A percentile compares a stretch with the other conserved stretches of the same genome.
These are phyloP conservation scores for Physaria fendleri DNA, from an alignment of 345 rosid species.

Conservation along the genomic window DNA sequence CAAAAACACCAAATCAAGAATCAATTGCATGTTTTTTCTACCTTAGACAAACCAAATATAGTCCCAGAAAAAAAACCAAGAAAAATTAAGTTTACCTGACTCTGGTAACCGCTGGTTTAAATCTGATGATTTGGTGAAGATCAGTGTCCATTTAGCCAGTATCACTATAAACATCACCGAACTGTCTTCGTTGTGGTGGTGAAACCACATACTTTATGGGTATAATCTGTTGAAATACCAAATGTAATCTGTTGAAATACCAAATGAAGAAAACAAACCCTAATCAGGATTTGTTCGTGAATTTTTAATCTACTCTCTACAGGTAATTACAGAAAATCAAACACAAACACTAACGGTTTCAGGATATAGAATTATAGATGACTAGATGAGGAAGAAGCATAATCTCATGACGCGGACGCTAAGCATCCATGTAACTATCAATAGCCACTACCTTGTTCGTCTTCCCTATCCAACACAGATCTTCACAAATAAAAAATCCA, in stretches of 20 bases:
- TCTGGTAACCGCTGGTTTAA: conserved; percentile 84
- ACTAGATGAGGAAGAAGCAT: conserved; percentile 94
- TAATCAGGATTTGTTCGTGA: background rate
- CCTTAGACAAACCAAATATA: background rate
- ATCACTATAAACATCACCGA: conserved; percentile 79
- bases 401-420: conserved; percentile 97
- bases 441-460: conserved; percentile 94
- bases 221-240: conserved; percentile 48
- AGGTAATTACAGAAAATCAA: background rate
- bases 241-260: background rate
- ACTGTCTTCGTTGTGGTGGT: conserved; percentile 77
- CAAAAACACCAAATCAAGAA: background rate
- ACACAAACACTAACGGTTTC: conserved; percentile 55
- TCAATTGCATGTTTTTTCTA: background rate
- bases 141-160: conserved; percentile 94
- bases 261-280: background rate
- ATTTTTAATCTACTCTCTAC: background rate
- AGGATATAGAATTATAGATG: too few species aligned
- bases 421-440: conserved; percentile 93
- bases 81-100: conserved; percentile 49
- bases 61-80: background rate
- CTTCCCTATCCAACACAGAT: conserved; percentile 85
- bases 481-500: conserved; percentile 29
- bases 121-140: conserved; percentile 89
- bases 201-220: conserved; percentile 85